Conservation (phyloP, 2,329 filamentous ascomycete genomes). For the Penicillium sp. region DNA sequence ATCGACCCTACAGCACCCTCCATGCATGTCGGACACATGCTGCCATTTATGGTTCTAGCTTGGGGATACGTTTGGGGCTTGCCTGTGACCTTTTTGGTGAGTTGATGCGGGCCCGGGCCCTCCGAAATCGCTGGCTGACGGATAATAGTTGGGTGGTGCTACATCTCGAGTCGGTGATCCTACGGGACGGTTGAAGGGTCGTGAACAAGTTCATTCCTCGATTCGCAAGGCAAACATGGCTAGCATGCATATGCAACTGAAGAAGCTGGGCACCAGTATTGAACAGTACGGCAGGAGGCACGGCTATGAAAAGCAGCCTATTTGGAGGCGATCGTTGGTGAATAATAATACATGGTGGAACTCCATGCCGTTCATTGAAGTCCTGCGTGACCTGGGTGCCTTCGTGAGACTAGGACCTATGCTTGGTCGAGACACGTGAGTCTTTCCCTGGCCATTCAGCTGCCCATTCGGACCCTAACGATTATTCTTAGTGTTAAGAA, state of each 20-base stretch:
- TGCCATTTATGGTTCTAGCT: constrained; percentile 55
- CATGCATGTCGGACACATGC: constrained; percentile 55
- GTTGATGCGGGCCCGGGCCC: constrained; percentile 14
- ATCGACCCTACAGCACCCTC: constrained; percentile 56
- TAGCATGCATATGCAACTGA: constrained; percentile 55
- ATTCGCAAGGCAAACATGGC: constrained; percentile 52
- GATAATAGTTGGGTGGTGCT: constrained; percentile 49
- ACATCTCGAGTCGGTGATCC: constrained; percentile 54
- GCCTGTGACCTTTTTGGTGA: constrained; percentile 49
- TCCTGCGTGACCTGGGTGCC: constrained; percentile 74
- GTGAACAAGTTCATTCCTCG: constrained; percentile 41
- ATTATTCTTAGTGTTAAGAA: constrained; percentile 69
- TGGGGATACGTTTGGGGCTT: constrained; percentile 56
- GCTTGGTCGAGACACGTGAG: constrained; percentile 85
- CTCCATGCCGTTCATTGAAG: constrained; percentile 70
- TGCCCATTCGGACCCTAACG: constrained; percentile 7
- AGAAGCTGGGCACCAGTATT: constrained; percentile 74
- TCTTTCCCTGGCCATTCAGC: constrained; percentile 28
- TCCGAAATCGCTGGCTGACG: constrained; percentile 18
- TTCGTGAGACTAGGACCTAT: constrained; percentile 81
- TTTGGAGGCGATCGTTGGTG: constrained; percentile 68
- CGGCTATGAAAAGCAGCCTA: constrained; percentile 66
- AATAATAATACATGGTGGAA: constrained; percentile 90
- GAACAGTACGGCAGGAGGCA: constrained; percentile 67
- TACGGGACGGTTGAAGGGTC: constrained; percentile 47